These are phyloP conservation scores for Fraxinus baroniana DNA, from an alignment of 305 asterid species.

Conservation along the genomic window DNA sequence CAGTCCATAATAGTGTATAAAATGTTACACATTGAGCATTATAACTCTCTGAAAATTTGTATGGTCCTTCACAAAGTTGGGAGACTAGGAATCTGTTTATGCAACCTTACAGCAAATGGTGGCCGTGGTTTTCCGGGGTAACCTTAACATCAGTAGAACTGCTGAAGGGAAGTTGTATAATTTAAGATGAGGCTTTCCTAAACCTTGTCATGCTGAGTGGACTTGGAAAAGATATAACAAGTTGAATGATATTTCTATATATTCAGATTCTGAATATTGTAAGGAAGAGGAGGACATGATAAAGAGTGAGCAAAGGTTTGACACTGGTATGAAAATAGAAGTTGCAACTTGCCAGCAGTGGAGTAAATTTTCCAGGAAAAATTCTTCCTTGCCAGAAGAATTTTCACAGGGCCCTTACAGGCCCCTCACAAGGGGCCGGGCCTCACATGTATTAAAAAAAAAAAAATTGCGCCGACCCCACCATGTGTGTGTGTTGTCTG, in stretches of 20 bases:
- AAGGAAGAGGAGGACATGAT: slow-evolving; percentile 25
- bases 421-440: too few species aligned
- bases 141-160: slow-evolving; percentile 34
- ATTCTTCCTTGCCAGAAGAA: too few species aligned
- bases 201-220: slow-evolving; percentile 41
- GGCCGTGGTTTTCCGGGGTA: slow-evolving; percentile 36
- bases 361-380: slow-evolving; percentile 26
- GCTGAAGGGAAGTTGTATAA: slow-evolving; percentile 46
- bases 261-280: slow-evolving; percentile 25
- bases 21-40: slow-evolving; percentile 47
- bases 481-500: too few species aligned
- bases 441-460: too few species aligned
- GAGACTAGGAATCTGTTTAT: slow-evolving; percentile 75
- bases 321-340: slow-evolving; percentile 24
- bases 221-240: slow-evolving; percentile 24
- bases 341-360: slow-evolving; percentile 13
- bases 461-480: too few species aligned
- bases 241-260: slow-evolving; percentile 19
- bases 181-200: slow-evolving; percentile 61
- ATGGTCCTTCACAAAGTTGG: slow-evolving; percentile 62
- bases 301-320: slow-evolving; percentile 20
- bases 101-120: slow-evolving; percentile 69
- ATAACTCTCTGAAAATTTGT: slow-evolving; percentile 62
- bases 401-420: too few species aligned
- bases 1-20: slow-evolving; percentile 56